Evolutionary conservation across 176 grass and related monocot species (phyloP).

Genomic region (Raddia distichophylla): DNA sequence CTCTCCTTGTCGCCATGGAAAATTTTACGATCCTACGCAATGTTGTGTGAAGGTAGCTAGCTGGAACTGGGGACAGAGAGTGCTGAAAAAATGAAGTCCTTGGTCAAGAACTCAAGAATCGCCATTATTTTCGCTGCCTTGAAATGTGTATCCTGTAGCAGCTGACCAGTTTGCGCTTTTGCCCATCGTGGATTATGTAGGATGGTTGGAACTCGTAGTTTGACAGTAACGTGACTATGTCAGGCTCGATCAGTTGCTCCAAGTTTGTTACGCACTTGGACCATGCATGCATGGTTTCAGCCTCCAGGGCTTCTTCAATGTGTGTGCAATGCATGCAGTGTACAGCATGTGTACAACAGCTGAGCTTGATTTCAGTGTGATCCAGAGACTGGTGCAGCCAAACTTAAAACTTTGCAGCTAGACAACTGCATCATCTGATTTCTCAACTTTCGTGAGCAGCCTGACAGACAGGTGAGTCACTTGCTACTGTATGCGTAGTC

Average conservation of each 20-base stretch:
- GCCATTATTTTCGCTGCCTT: neutral
- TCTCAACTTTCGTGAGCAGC: neutral
- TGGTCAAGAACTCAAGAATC: neutral
- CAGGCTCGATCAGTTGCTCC: neutral
- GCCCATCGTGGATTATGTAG: slow-evolving; percentile 9
- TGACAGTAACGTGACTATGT: slow-evolving; percentile 45
- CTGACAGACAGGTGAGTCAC: neutral
- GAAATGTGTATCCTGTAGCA: neutral
- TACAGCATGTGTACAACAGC: neutral
- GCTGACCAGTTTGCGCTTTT: neutral
- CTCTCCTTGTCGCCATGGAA: neutral
- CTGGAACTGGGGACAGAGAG: neutral
- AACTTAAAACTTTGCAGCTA: neutral
- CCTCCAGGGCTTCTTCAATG: neutral
- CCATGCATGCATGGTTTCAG: slow-evolving; percentile 1
- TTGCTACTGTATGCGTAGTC: neutral
- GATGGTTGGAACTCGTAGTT: slow-evolving; percentile 43
- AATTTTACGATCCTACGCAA: neutral
- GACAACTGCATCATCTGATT: neutral
- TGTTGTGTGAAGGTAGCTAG: neutral
- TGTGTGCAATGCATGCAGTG: neutral
- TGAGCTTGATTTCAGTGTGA: slow-evolving; percentile 25
- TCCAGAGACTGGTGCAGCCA: slow-evolving; percentile 18
- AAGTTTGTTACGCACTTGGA: slow-evolving; percentile 23
- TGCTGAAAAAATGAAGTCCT: neutral